phyloP scores from a whole-genome alignment of 495 filamentous ascomycete species.

The Xylaria nigripes region DNA sequence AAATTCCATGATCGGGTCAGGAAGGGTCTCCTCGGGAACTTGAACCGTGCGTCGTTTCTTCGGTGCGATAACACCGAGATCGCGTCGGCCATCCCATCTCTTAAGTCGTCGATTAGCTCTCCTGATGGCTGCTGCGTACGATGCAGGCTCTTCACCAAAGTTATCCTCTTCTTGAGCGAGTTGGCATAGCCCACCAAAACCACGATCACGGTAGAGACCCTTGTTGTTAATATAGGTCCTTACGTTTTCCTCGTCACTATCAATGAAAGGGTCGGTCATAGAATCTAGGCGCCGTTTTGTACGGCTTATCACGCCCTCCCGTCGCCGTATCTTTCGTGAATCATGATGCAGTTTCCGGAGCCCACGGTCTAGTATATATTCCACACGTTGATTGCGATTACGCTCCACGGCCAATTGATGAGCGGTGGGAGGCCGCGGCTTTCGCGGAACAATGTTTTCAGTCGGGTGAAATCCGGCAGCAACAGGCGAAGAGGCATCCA shows the following conservation, averaged over 20 bases:
- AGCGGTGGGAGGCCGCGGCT: constrained; percentile 73
- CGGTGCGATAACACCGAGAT: constrained; percentile 37
- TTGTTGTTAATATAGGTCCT: constrained; percentile 15
- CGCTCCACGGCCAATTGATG: constrained; percentile 90
- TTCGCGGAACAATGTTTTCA: constrained; percentile 38
- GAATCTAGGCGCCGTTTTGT: constrained; percentile 59
- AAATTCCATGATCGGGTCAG: constrained; percentile 15
- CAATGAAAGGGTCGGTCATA: constrained; percentile 62
- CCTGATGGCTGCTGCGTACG: constrained; percentile 64
- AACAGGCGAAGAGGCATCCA: constrained; percentile 45
- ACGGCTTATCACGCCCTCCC: constrained; percentile 56
- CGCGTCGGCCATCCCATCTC: constrained; percentile 52
- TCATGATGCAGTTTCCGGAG: constrained; percentile 54
- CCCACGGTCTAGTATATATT: constrained; percentile 75
- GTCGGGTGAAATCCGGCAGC: constrained; percentile 26
- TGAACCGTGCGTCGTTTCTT: constrained; percentile 26
- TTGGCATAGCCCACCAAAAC: constrained; percentile 61
- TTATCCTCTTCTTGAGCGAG: constrained; percentile 60
- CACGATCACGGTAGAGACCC: constrained; percentile 42
- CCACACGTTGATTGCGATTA: constrained; percentile 78
- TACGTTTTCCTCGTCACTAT: constrained; percentile 68
- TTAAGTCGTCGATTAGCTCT: constrained; percentile 61
- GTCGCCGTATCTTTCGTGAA: constrained; percentile 50
- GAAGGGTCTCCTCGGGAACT: constrained; percentile 17
- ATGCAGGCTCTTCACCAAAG: constrained; percentile 67